Evolutionary conservation across 306 rosid species (phyloP).

Genomic region (Acacia melanoxylon): DNA sequence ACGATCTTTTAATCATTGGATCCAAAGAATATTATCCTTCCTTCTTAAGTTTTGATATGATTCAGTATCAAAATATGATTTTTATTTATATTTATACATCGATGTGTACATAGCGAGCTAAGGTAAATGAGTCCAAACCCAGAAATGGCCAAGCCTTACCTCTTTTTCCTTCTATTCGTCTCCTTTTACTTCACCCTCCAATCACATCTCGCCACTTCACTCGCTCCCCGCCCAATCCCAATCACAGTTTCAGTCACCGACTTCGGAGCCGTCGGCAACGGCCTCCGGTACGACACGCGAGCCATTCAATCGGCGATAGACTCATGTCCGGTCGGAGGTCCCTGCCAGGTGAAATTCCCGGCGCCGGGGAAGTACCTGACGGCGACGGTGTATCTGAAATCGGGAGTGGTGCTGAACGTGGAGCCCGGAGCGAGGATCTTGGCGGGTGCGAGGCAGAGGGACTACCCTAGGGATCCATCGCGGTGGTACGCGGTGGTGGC

Average conservation of each 20-base stretch:
- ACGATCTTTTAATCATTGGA: not conserved
- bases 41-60: not conserved
- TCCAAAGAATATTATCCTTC: not conserved
- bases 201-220: conserved; percentile 43
- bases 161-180: conserved; percentile 17
- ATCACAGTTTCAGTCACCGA: conserved; percentile 55
- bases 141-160: conserved; percentile 32
- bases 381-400: conserved; percentile 66
- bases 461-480: conserved; percentile 61
- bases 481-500: conserved; percentile 87
- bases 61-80: not conserved
- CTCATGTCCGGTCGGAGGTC: conserved; percentile 43
- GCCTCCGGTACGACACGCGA: conserved; percentile 66
- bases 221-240: conserved; percentile 12
- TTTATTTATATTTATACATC: no score
- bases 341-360: conserved; percentile 69
- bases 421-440: conserved; percentile 62
- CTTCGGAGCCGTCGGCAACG: conserved; percentile 81
- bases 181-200: conserved; percentile 33
- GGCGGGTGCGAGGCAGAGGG: conserved; percentile 60
- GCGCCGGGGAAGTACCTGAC: conserved; percentile 75
- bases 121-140: not conserved
- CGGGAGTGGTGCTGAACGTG: conserved; percentile 69
- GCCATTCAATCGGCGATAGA: conserved; percentile 86
- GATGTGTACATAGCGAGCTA: no score